Base-by-base conservation (phyloP, 208 protist species). In the Angomonas ambiguus region DNA sequence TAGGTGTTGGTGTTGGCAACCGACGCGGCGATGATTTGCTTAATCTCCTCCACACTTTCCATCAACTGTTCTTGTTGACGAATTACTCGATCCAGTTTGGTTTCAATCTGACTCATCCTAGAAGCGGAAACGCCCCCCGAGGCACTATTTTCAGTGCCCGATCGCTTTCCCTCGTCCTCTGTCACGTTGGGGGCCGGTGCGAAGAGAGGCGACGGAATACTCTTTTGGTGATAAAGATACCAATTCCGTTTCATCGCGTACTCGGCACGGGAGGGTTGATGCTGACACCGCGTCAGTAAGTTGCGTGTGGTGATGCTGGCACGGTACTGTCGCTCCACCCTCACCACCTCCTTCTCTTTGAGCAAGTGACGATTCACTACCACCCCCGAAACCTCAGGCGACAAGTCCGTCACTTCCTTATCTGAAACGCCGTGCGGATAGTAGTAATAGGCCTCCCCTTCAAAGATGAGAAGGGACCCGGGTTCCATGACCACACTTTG, bases 171-270 rank as follows among this genome's bases (percentile, higher is more conserved):
- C 38, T 16, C 11, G 38, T n/a, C 38, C 16, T 8, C 38, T 45
- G 11, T 8, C 38, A n/a, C 11, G 38, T 45, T 53, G 22, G 61
- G 60, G 11, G 60, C 35, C 0, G 73, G 70, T 0, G 81, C 63
- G 71, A 92, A 88, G 18, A 95, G 79, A 6, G 74, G 65, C 10
- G 74, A 56, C 2, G 89, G 89, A 4, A 91, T 57, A 0, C 84
- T 68, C 11, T 80, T 56, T 35, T 91, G 90, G 20, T 93, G 56
- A 58, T 96, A 93, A 16, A 92, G 45, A 64, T 90, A 84, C 87
- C 90, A 96, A 20, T 85, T 85, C 0, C 86, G 88, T 72, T 93
- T 93, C 87, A 96, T 93, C 24, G 63, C 69, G 65, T 92, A 94
- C 83, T 96, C 88, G 4, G 77, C 79, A 0, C 91, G 83, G 22